Base-by-base conservation (phyloP, 176 grass and related monocot genomes). In the Raddia distichophylla region DNA sequence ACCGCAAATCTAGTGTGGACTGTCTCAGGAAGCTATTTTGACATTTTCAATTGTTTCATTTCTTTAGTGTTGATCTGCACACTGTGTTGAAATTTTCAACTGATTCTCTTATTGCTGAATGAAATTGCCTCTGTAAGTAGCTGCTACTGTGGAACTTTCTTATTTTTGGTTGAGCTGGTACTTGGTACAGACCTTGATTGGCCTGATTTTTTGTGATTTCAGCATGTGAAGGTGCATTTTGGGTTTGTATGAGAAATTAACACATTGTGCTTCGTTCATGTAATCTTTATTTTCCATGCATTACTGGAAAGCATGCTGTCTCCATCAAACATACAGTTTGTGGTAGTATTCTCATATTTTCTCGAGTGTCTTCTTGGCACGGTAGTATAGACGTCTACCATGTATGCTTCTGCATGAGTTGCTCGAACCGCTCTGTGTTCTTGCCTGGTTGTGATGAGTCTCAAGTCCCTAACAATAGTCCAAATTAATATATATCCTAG, bases 31-130 rank as follows among this genome's bases (percentile, higher is more conserved):
- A 66, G 34, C 5, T 54, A 67, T 67, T 50, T 67, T 8, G 3
- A 35, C 37, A 64, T 83, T 75, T 74, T 47, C n/a, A 56, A 6
- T 47, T 32, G 49, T 56, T 65, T 33, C 49, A 75, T 57, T 52
- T 54, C 9, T 35, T 6, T 4, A 14, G 14, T 44, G 33, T 54
- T 19, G 18, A 13, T 17, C 19, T 60, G 53, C 14, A 71, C n/a
- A 71, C 2, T 50, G 43, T 19, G 47, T 69, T 59, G 69, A 32
- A 56, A 48, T 7, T 67, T 44, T 69, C 40, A 68, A 55, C 1
- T 0, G 37, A 1, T 80, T 57, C 64, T 51, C 50, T 67, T 54
- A 55, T 57, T 62, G 55, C 18, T 69, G 51, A 19, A 22, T 45
- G 65, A 65, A 76, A 72, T 49, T 78, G 57, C 27, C 60, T 43